phyloP scores from a whole-genome alignment of 208 protist species.

The Leishmania arabica region DNA sequence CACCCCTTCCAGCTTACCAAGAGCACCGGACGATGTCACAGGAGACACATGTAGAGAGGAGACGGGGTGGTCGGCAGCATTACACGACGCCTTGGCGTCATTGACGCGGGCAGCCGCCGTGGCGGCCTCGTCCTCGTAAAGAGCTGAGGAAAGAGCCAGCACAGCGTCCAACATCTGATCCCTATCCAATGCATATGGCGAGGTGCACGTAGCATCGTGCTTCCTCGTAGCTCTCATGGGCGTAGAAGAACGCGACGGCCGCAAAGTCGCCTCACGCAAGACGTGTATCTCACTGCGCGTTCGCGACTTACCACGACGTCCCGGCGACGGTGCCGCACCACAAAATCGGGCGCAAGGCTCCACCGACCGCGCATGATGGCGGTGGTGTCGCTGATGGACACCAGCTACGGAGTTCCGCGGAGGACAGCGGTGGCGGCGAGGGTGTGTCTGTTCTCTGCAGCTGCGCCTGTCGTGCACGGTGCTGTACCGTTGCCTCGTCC shows the following conservation, averaged over 20 bases:
- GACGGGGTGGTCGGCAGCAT: neutral
- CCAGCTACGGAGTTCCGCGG: neutral
- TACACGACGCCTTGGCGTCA: neutral
- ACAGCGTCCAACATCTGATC: constrained; percentile 11
- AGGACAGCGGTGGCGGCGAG: neutral
- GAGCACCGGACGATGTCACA: neutral
- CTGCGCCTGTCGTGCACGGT: neutral
- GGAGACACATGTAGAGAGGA: neutral
- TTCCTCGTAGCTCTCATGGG: neutral
- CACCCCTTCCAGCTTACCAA: neutral
- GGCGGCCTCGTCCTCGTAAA: constrained; percentile 32
- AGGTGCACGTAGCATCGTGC: neutral
- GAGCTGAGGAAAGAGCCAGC: constrained; percentile 16
- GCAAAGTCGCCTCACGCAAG: neutral
- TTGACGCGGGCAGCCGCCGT: neutral
- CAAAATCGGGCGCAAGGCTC: neutral
- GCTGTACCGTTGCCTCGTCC: neutral
- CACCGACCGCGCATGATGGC: neutral
- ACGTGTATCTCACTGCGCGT: neutral
- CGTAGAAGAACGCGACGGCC: neutral
- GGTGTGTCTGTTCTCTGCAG: neutral
- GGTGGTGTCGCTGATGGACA: neutral
- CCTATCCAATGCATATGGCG: neutral
- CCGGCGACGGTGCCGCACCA: neutral
- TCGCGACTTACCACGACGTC: neutral